Evolutionary conservation across 768 basidiomycete species (phyloP), one percentile per base, ranked within the genome.

Genomic region (Lentinula boryana): DNA sequence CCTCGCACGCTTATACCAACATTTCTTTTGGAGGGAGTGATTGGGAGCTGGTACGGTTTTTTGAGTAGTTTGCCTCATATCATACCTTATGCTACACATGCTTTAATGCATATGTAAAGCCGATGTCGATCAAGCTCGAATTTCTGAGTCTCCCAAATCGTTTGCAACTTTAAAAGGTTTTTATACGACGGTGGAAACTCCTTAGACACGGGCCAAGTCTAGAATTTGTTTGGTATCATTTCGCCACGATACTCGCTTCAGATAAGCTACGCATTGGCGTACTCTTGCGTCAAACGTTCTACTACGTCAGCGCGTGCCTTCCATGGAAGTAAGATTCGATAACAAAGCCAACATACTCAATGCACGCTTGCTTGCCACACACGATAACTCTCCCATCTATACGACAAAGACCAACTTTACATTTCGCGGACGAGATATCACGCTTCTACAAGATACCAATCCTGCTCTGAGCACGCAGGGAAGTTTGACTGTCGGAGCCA

Each of bases 1-100:
- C 89, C 89, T 88, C 93, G 93, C 93, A 95, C 93, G 93, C 93
- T 95, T 95, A 80, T 81, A 94, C 93, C 93, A 94, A 95, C 89
- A 85, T 84, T 83, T 84, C 40, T 79, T 76, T 70, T 75, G 80
- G 79, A 82, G 79, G 78, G 83, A 84, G 79, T 86, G 91, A 92
- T 90, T 91, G 90, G 91, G 91, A 92, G 90, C 90, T 91, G 88
- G 87, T 77, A 70, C 70, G 74, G 72, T 69, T 62, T 62, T 56
- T 62, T 41, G 38, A 36, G 38, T 63, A n/a, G 32, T 43, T 31
- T 57, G 40, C 44, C 44, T 49, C 31, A 23, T 16, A 27, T 23
- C 32, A 49, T 52, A 32, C 32, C 41, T 51, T 51, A 50, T 58
- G 43, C 43, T 41, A 27, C 41, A 40, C 43, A 31, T 43, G 16